Base-by-base conservation (phyloP, 768 basidiomycete species). In the Suillus fuscotomentosus region DNA sequence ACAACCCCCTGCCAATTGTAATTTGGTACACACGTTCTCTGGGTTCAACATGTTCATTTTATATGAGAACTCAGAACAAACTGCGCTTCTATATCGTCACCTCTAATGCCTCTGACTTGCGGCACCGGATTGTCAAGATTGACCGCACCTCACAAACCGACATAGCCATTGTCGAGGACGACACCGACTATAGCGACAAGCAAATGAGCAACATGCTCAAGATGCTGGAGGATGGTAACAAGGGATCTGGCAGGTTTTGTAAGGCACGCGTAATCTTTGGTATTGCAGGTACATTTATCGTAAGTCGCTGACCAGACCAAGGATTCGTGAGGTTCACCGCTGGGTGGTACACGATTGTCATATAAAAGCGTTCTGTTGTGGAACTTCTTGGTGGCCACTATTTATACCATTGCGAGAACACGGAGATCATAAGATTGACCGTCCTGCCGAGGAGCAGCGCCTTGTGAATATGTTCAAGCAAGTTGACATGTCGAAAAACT, bases 401-500 rank as follows among this genome's bases (percentile, higher is more conserved):
- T 71, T 81, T 99, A 47, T 99, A 96, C 71, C 97, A 99, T 70
- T 96, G 94, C 78, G 97, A 99, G 72, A 89, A 85, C 69, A 92
- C 95, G 2, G 91, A 95, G 39, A 86, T 65, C 93, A 90, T 77
- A 95, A 90, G 78, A 77, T 94, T 22, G 96, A 97, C 53, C 91
- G 91, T 68, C 90, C 90, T 0, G 82, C 91, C 0, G 95, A 97
- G 71, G 96, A 99, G 72, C 91, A 92, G 70, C 87, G 94, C 10
- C 82, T 95, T 41, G 87, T 96, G 80, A 90, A 88, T 65, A 86
- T 92, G 10, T 99, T 99, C 81, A 95, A 95, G 73, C 94, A 96
- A 75, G 95, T 98, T 1, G 97, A 99, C 72, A 87, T 99, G 84
- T 90, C 91, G n/a, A 98, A 98, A 79, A 98, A 99, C 79, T 99